These are phyloP conservation scores for Linderina pennispora DNA, from an alignment of 192 early-diverging fungal genomes.

Conservation along the genomic window DNA sequence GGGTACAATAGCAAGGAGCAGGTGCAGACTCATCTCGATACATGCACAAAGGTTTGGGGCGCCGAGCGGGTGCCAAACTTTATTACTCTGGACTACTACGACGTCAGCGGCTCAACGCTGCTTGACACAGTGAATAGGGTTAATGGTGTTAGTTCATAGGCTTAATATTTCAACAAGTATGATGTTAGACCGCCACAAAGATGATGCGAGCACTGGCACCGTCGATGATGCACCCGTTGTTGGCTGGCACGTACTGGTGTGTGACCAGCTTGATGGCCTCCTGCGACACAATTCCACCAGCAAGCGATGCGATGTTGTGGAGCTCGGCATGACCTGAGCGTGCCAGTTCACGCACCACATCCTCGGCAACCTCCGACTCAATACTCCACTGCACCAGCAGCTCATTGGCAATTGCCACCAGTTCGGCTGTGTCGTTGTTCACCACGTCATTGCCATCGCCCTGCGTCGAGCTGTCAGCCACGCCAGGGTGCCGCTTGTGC, in stretches of 20 bases:
- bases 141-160: constrained; percentile 7
- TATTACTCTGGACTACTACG: constrained; percentile 41
- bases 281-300: constrained; percentile 88
- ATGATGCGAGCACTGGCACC: constrained; percentile 50
- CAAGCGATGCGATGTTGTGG: constrained; percentile 76
- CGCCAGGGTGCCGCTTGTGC: constrained; percentile 19
- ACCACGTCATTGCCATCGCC: constrained; percentile 2
- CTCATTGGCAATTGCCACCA: constrained; percentile 6
- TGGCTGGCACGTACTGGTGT: constrained; percentile 86
- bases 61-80: constrained; percentile 20
- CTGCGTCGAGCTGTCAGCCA: background rate
- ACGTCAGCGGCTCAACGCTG: constrained; percentile 20
- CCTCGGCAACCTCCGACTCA: constrained; percentile 5
- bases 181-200: constrained; percentile 9
- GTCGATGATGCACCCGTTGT: constrained; percentile 83
- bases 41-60: constrained; percentile 23
- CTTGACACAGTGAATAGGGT: constrained; percentile 28
- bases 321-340: constrained; percentile 71
- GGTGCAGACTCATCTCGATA: constrained; percentile 17
- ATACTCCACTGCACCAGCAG: constrained; percentile 16
- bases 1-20: constrained; percentile 28
- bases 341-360: constrained; percentile 31
- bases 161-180: background rate
- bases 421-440: constrained; percentile 4
- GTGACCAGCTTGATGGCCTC: constrained; percentile 96